Percentiles rank a stretch among this genome's conserved stretches.
phyloP scores from a whole-genome alignment of 2,329 filamentous ascomycete species.

The Thermothelomyces thermophilus region DNA sequence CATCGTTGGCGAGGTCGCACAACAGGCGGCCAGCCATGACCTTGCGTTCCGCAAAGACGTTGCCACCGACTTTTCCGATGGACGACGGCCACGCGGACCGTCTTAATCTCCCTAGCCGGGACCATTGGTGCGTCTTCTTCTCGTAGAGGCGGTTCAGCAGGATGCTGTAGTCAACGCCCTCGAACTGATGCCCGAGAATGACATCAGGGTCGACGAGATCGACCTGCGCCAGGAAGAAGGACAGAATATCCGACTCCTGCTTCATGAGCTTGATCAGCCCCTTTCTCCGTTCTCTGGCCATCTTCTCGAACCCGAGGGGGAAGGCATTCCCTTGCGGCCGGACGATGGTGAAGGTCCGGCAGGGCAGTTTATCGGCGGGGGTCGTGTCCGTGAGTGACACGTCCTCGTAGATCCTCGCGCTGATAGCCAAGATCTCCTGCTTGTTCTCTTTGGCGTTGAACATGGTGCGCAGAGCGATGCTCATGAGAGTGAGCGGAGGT shows the following conservation, averaged over 20 bases:
- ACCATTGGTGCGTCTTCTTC: conserved; percentile 91
- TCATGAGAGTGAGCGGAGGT: conserved; percentile 93
- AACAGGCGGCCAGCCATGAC: conserved; percentile 82
- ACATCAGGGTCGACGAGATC: conserved; percentile 89
- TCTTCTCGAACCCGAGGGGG: conserved; percentile 77
- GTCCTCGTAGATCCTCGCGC: conserved; percentile 87
- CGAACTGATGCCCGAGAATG: conserved; percentile 88
- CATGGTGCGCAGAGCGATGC: conserved; percentile 76
- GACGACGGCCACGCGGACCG: conserved; percentile 80
- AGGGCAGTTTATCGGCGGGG: conserved; percentile 79
- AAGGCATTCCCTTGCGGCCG: conserved; percentile 71
- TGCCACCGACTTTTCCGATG: conserved; percentile 77
- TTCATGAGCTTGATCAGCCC: conserved; percentile 75
- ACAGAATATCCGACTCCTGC: conserved; percentile 77
- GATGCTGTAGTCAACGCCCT: conserved; percentile 93
- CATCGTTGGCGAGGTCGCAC: conserved; percentile 92
- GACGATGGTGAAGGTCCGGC: conserved; percentile 85
- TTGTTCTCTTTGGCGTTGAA: conserved; percentile 92
- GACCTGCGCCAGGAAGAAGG: conserved; percentile 82
- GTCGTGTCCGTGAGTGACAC: conserved; percentile 82
- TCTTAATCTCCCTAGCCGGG: conserved; percentile 80
- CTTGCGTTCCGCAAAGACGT: conserved; percentile 89
- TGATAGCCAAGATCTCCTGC: conserved; percentile 89
- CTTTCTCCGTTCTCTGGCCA: conserved; percentile 63
- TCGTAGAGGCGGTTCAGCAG: conserved; percentile 80